These are phyloP conservation scores for Rhizopogon vinicolor DNA, from an alignment of 768 basidiomycete genomes.

Conservation along the genomic window DNA sequence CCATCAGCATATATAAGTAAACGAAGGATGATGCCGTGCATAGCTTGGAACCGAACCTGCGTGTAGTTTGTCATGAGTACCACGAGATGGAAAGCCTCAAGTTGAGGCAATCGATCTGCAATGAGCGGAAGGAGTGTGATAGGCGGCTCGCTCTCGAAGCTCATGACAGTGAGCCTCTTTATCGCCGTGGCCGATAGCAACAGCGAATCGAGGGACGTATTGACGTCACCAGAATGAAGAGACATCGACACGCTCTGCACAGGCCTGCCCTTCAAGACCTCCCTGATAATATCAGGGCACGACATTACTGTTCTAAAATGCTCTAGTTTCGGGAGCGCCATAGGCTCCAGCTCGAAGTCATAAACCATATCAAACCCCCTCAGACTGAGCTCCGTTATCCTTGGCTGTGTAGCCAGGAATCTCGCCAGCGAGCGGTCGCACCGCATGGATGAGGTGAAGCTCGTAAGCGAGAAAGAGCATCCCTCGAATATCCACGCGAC, in stretches of 20 bases:
- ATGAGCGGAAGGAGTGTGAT: slow-evolving; percentile 43
- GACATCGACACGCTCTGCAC: slow-evolving; percentile 49
- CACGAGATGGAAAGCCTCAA: slow-evolving; percentile 62
- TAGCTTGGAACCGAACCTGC: slow-evolving; percentile 31
- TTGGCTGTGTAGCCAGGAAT: slow-evolving; percentile 48
- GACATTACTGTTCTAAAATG: slow-evolving; percentile 53
- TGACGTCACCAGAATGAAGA: slow-evolving; percentile 38
- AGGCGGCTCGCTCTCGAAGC: slow-evolving; percentile 46
- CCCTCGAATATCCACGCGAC: slow-evolving; percentile 47
- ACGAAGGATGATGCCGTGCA: too few relatives aligned
- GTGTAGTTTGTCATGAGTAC: slow-evolving; percentile 46
- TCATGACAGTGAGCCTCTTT: slow-evolving; percentile 51
- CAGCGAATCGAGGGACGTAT: slow-evolving; percentile 41
- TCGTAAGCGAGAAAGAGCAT: slow-evolving; percentile 39
- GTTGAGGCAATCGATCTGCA: slow-evolving; percentile 37
- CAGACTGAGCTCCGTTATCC: slow-evolving; percentile 48
- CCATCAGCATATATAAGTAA: not conserved
- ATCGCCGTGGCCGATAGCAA: slow-evolving; percentile 33
- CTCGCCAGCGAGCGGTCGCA: slow-evolving; percentile 41
- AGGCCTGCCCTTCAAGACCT: slow-evolving; percentile 43
- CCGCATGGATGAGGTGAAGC: slow-evolving; percentile 53
- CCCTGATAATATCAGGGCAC: slow-evolving; percentile 38
- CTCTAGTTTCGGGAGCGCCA: slow-evolving; percentile 42
- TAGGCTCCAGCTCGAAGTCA: slow-evolving; percentile 28
- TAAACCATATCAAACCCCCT: slow-evolving; percentile 43